A percentile compares a stretch with the other conserved stretches of the same genome.
phyloP scores from a whole-genome alignment of 2,329 filamentous ascomycete species.

The Penicillium sp. region DNA sequence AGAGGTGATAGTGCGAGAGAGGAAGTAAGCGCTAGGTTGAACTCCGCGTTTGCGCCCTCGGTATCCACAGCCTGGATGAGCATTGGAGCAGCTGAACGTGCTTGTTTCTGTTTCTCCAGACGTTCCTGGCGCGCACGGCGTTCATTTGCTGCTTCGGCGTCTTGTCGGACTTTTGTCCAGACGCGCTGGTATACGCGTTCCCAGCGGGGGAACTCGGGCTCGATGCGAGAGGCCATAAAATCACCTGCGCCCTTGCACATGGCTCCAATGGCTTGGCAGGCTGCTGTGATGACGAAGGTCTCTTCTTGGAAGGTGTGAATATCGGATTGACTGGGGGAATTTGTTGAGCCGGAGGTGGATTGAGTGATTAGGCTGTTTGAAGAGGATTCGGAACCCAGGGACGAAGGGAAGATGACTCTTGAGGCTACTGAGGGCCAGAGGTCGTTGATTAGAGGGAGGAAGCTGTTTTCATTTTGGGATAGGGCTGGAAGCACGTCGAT shows the following conservation, averaged over 20 bases:
- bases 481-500: slow-evolving; percentile 71
- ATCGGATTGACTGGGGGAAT: slow-evolving; percentile 53
- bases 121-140: slow-evolving; percentile 29
- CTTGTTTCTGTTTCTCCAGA: neutral
- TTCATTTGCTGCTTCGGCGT: slow-evolving; percentile 37
- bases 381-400: slow-evolving; percentile 58
- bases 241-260: slow-evolving; percentile 74
- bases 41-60: neutral
- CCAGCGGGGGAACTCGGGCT: slow-evolving; percentile 61
- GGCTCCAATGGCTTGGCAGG: slow-evolving; percentile 66
- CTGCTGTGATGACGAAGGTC: slow-evolving; percentile 61
- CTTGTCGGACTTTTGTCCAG: slow-evolving; percentile 39
- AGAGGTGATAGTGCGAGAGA: slow-evolving; percentile 23
- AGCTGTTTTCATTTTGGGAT: slow-evolving; percentile 73
- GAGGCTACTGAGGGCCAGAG: slow-evolving; percentile 77
- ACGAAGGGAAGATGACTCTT: slow-evolving; percentile 36
- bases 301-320: slow-evolving; percentile 37
- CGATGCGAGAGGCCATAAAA: slow-evolving; percentile 76
- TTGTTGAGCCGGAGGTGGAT: slow-evolving; percentile 42
- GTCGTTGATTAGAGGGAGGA: slow-evolving; percentile 84
- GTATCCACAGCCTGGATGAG: neutral
- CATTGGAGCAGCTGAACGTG: neutral
- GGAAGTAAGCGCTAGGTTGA: slow-evolving; percentile 4
- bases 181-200: slow-evolving; percentile 40
- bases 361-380: slow-evolving; percentile 23